Conservation (phyloP, 1,139 yeast genomes). For the Lodderomyces beijingensis region DNA sequence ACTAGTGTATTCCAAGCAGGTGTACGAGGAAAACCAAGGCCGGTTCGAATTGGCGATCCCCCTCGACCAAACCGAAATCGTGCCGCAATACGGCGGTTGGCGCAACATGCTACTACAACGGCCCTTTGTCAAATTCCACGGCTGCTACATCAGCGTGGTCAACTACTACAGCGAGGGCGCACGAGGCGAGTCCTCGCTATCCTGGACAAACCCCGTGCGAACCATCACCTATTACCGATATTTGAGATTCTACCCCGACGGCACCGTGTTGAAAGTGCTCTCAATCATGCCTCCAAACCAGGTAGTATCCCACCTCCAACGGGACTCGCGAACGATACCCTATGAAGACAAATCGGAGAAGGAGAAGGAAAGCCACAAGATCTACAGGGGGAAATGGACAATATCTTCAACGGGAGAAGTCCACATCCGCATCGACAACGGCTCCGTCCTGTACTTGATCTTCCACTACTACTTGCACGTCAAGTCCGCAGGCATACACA, state of each 20-base stretch:
- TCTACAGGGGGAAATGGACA: constrained; percentile 54
- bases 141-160: constrained; percentile 82
- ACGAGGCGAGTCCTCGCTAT: constrained; percentile 54
- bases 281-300: constrained; percentile 62
- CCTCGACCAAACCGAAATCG: constrained; percentile 36
- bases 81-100: constrained; percentile 52
- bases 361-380: constrained; percentile 29
- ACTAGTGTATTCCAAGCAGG: constrained; percentile 54
- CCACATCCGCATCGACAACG: constrained; percentile 49
- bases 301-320: constrained; percentile 54
- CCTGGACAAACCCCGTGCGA: constrained; percentile 76
- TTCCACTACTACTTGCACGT: constrained; percentile 63
- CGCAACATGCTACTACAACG: constrained; percentile 42
- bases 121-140: constrained; percentile 76
- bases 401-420: constrained; percentile 48
- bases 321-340: constrained; percentile 20
- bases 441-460: constrained; percentile 58
- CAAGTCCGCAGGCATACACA: constrained; percentile 49
- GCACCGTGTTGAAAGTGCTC: constrained; percentile 62
- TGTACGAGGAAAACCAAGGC: constrained; percentile 39
- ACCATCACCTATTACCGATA: constrained; percentile 87
- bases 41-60: constrained; percentile 35
- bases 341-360: constrained; percentile 12
- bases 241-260: constrained; percentile 75
- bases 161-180: constrained; percentile 82